Base-by-base conservation (phyloP, 352 stramenopile species). In the Phytophthora podocarpi region DNA sequence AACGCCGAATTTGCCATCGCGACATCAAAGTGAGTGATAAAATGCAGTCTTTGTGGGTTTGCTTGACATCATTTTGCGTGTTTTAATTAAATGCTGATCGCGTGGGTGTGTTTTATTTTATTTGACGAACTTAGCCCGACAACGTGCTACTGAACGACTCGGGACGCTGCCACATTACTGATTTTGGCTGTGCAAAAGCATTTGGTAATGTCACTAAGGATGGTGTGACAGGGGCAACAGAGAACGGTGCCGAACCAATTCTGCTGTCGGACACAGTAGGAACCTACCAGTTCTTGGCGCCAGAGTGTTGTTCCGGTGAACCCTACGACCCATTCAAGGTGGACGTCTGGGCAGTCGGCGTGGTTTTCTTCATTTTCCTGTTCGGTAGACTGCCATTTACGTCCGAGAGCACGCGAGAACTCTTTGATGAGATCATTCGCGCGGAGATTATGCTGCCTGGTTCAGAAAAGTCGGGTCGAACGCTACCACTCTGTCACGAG, bases 281-380 rank as follows among this genome's bases (percentile, higher is more conserved):
- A 16, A 97, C 91, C n/a, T 97, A 93, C 58, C 87, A 94, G 54
- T 97, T 97, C 48, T 49, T 96, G 4, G 82, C 87, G 4, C 90
- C 91, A n/a, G 91, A 97, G 55, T 93, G 83, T 59, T 95, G 89
- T 58, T 84, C 72, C 4, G 89, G 89, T 4, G 84, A 95, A 18
- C 72, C 68, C 16, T 97, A 95, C 62, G 82, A 93, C 45, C 85
- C 89, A 12, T 95, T 93, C 55, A 67, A 75, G 51, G 90, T 76
- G 16, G 91, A 97, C 34, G 59, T 96, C 3, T 97, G 91, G 91
- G 82, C 91, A 1, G 81, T 91, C 0, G 91, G 89, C 6, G 74
- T 96, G 15, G 67, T 93, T 47, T 61, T 97, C 13, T 97, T 90
- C 62, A 76, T 94, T 42, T 97, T 96, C 60, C 54, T 95, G 15